Conservation (phyloP, 495 filamentous ascomycete genomes). For the Aspergillus cristatus region DNA sequence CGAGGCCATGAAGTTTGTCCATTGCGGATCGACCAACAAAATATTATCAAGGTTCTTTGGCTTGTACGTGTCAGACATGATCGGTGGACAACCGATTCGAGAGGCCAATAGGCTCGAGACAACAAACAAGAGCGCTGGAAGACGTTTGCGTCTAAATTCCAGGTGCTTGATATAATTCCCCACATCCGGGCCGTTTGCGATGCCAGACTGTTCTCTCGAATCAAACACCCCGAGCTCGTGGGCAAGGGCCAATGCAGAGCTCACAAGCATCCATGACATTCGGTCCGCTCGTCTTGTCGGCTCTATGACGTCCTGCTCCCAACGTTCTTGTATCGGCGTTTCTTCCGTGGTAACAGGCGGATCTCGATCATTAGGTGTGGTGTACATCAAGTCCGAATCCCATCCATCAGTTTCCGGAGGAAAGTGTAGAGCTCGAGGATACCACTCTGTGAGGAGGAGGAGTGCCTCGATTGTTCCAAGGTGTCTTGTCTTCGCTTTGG, state of each 20-base stretch:
- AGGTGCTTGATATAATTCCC: constrained; percentile 15
- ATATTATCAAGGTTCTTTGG: too few relatives aligned
- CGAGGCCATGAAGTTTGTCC: too few relatives aligned
- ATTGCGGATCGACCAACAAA: too few relatives aligned
- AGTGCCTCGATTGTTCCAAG: constrained; percentile 32
- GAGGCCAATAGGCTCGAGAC: constrained; percentile 27
- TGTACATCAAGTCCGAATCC: constrained; percentile 19
- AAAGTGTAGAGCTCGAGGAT: constrained; percentile 30
- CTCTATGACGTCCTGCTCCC: constrained; percentile 26
- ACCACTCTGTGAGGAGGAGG: constrained; percentile 34
- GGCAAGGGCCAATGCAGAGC: constrained; percentile 26
- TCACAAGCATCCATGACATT: constrained; percentile 36
- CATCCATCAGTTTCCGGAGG: constrained; percentile 26
- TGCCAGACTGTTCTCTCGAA: constrained; percentile 1
- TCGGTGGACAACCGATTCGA: constrained; percentile 26
- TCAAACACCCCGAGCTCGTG: constrained; percentile 32
- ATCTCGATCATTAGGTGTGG: constrained; percentile 11
- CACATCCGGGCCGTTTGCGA: constrained; percentile 6
- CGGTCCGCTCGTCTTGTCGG: constrained; percentile 29
- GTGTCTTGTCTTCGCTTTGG: constrained; percentile 19
- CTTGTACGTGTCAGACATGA: constrained; percentile 25
- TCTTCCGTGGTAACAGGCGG: constrained; percentile 10
- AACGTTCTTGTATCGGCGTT: constrained; percentile 13
- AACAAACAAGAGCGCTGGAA: constrained; percentile 25
- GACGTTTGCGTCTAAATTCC: constrained; percentile 16